Evolutionary conservation across 495 filamentous ascomycete species (phyloP), one percentile per base, ranked within the genome.

Genomic region (Lichina pygmaea): DNA sequence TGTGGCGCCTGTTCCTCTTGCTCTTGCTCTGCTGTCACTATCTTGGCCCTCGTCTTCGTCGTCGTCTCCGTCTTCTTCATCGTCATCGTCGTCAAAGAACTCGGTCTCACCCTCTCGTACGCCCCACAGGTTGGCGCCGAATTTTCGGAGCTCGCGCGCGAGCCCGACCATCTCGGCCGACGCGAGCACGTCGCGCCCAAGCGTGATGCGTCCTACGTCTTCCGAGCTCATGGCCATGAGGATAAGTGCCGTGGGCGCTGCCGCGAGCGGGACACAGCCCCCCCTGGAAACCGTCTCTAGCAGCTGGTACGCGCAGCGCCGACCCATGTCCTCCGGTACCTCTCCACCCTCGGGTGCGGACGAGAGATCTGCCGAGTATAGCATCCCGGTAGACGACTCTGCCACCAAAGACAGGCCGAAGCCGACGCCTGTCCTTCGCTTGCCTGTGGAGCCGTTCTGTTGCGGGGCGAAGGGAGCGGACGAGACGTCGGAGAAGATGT

Each of bases 211-310:
- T n/a, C 75, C 75, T 44, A 79, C 74, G 56, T 79, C 75, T 50
- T 78, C 75, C 0, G 68, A 69, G 3, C 91, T 86, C 89, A 99
- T 94, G 32, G 83, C 84, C 91, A 99, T 99, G 37, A 95, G 64
- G 30, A 72, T 81, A 17, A 95, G 55, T 58, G 91, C 67, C 0
- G 75, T 82, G 6, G 68, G 60, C 6, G 72, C 72, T 2, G 80
- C 78, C 1, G 72, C 69, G 30, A 64, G 66, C 17, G 73, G 74
- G 11, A 86, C 76, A 60, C 79, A 86, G 6, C 91, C 91, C 6
- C 86, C 85, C 54, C 78, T 68, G 39, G 67, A 70, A 36, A 95
- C 73, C 7, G 71, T 64, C 56, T 95, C 85, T 8, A 99, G 63
- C 46, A 99, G 62, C 60, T 93, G 86, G 57, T 77, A 80, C 10